A percentile compares a stretch with the other conserved stretches of the same genome.
phyloP scores from a whole-genome alignment of 805 yeast genomes.

The Starmerella tilneyi region DNA sequence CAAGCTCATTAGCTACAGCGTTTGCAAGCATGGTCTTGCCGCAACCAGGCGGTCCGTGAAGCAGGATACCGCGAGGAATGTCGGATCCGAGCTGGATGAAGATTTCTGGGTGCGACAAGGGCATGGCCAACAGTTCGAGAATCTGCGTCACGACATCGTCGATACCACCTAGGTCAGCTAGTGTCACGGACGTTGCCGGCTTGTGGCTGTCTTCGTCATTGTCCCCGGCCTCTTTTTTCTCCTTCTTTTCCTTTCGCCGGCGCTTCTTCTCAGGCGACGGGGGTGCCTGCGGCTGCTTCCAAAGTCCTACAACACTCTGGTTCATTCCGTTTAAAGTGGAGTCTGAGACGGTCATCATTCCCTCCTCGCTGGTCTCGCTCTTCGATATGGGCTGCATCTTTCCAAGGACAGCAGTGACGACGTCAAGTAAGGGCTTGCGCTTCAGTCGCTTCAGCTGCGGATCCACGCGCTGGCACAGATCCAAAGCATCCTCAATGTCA shows the following conservation, averaged over 20 bases:
- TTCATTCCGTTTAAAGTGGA: slow-evolving; percentile 60
- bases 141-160: slow-evolving; percentile 74
- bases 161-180: slow-evolving; percentile 80
- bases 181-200: slow-evolving; percentile 37
- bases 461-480: slow-evolving; percentile 52
- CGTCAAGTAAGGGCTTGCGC: slow-evolving; percentile 48
- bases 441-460: slow-evolving; percentile 60
- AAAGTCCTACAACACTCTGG: slow-evolving; percentile 60
- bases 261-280: slow-evolving; percentile 5
- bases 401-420: slow-evolving; percentile 50
- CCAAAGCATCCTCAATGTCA: slow-evolving; percentile 21
- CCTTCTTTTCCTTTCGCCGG: slow-evolving; percentile 5
- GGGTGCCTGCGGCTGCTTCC: slow-evolving; percentile 36
- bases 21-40: slow-evolving; percentile 96
- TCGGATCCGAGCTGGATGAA: slow-evolving; percentile 80
- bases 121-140: slow-evolving; percentile 84
- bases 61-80: slow-evolving; percentile 83
- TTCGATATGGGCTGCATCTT: slow-evolving; percentile 39
- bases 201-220: slow-evolving; percentile 44
- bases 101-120: slow-evolving; percentile 87
- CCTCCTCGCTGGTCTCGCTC: slow-evolving; percentile 33
- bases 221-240: slow-evolving; percentile 13
- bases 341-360: slow-evolving; percentile 47
- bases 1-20: slow-evolving; percentile 88
- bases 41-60: slow-evolving; percentile 99